These are phyloP conservation scores for Penicillium sp. DNA, from an alignment of 2,329 filamentous ascomycete genomes.

Conservation along the genomic window DNA sequence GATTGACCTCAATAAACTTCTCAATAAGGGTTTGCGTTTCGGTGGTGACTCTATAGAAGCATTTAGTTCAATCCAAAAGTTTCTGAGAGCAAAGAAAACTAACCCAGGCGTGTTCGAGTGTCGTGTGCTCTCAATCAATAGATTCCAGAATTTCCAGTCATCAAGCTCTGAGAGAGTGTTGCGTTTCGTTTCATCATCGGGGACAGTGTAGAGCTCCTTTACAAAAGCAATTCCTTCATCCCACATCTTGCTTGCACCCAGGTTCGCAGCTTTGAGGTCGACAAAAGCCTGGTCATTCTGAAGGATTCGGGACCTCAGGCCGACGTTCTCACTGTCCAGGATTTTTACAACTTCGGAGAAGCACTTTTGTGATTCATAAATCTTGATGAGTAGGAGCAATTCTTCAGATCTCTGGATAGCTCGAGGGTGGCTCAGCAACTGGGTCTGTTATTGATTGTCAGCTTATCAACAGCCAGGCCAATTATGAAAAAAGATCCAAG, in stretches of 20 bases:
- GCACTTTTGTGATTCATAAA: slow-evolving; percentile 44
- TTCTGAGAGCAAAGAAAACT: slow-evolving; percentile 13
- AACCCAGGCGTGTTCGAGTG: slow-evolving; percentile 36
- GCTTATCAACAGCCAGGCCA: background rate
- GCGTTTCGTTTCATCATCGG: slow-evolving; percentile 30
- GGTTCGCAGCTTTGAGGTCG: slow-evolving; percentile 36
- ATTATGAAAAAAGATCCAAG: slow-evolving; percentile 3
- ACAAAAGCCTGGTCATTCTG: slow-evolving; percentile 46
- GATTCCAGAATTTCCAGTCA: slow-evolving; percentile 48
- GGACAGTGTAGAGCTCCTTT: slow-evolving; percentile 36
- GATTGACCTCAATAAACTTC: slow-evolving; percentile 32
- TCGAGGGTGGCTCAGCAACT: slow-evolving; percentile 41
- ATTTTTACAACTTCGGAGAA: slow-evolving; percentile 43
- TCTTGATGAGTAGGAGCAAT: slow-evolving; percentile 44
- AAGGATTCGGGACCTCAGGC: slow-evolving; percentile 42
- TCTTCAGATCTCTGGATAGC: slow-evolving; percentile 49
- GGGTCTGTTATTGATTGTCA: slow-evolving; percentile 32
- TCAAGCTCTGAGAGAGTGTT: slow-evolving; percentile 39
- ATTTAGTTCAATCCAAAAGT: slow-evolving; percentile 4
- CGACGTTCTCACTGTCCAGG: slow-evolving; percentile 43
- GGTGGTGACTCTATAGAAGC: slow-evolving; percentile 27
- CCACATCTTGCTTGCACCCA: slow-evolving; percentile 42
- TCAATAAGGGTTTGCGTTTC: slow-evolving; percentile 36
- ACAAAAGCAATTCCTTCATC: slow-evolving; percentile 38
- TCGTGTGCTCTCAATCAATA: slow-evolving; percentile 37